Conservation (phyloP, 306 rosid species). For the Lablab purpureus region DNA sequence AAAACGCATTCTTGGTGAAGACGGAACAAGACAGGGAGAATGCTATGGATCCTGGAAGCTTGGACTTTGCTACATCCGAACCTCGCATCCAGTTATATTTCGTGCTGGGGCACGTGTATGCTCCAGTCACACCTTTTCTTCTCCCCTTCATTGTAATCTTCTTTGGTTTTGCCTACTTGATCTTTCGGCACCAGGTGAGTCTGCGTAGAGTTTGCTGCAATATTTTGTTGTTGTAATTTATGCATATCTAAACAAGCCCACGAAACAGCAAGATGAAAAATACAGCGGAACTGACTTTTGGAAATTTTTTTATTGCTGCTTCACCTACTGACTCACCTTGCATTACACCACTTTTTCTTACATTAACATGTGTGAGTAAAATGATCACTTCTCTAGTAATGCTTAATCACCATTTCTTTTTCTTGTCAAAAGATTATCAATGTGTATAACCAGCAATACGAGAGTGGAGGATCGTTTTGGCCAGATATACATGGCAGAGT, state of each 20-base stretch:
- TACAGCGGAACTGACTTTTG: not conserved
- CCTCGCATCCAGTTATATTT: constrained; percentile 90
- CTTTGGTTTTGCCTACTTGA: constrained; percentile 81
- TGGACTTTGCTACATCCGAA: constrained; percentile 74
- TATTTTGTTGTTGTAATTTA: not conserved
- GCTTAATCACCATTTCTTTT: constrained; percentile 14
- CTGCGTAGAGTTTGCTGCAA: not conserved
- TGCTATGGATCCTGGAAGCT: constrained; percentile 87
- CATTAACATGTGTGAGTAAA: constrained; percentile 3
- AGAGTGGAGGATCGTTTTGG: constrained; percentile 95
- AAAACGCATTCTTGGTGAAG: constrained; percentile 88
- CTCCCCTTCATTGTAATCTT: constrained; percentile 87
- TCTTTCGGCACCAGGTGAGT: constrained; percentile 90
- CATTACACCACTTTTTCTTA: constrained; percentile 11
- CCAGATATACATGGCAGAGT: constrained; percentile 85
- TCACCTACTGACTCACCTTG: not conserved
- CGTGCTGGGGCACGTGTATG: constrained; percentile 86
- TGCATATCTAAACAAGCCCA: not conserved
- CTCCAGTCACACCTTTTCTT: constrained; percentile 83
- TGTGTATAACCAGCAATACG: constrained; percentile 83
- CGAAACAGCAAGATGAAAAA: not conserved
- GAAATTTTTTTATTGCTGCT: constrained; percentile 12
- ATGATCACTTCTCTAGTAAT: constrained; percentile 1
- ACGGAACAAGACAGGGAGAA: constrained; percentile 79
- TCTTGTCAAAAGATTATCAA: constrained; percentile 71